phyloP scores from a whole-genome alignment of 116 monocot species.

The Thalassia testudinum region DNA sequence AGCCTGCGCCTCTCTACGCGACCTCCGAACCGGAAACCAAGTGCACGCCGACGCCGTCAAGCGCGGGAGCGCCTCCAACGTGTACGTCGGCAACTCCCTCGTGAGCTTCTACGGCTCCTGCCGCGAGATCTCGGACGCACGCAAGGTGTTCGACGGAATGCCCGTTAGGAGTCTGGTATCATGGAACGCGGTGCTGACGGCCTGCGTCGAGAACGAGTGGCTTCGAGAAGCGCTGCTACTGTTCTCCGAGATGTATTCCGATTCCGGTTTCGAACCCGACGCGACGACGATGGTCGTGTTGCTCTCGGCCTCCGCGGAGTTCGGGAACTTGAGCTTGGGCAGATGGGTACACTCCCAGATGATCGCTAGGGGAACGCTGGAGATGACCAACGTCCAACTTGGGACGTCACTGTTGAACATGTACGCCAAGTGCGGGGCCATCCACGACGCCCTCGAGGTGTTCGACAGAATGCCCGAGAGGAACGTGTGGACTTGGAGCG shows the following conservation, averaged over 20 bases:
- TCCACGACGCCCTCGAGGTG: conserved; percentile 14
- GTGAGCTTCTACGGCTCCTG: conserved; percentile 43
- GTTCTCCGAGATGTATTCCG: conserved; percentile 22
- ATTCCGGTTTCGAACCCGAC: conserved; percentile 22
- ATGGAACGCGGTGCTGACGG: conserved; percentile 50
- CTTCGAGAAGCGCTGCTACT: conserved; percentile 16
- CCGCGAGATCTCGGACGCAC: conserved; percentile 13
- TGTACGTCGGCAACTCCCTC: conserved; percentile 50
- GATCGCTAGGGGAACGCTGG: conserved; percentile 3
- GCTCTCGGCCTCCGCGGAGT: conserved; percentile 40
- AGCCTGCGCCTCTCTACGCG: conserved; percentile 12
- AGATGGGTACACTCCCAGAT: conserved; percentile 43
- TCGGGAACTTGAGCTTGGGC: conserved; percentile 43
- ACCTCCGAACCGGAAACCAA: conserved; percentile 8
- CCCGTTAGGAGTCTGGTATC: conserved; percentile 34
- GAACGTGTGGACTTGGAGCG: conserved; percentile 82
- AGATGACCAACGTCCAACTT: conserved; percentile 21
- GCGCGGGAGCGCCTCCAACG: conserved; percentile 17
- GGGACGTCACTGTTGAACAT: conserved; percentile 55
- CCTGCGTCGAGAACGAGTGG: conserved; percentile 16
- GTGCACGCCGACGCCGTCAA: conserved; percentile 13
- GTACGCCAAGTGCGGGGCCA: conserved; percentile 65
- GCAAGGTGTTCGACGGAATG: conserved; percentile 54
- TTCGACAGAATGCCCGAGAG: conserved; percentile 33
- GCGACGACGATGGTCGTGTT: conserved; percentile 41